Percentiles rank a stretch among this genome's conserved stretches.
Conservation (phyloP, 208 protist species). For the Trypanosomatidae sp. region DNA sequence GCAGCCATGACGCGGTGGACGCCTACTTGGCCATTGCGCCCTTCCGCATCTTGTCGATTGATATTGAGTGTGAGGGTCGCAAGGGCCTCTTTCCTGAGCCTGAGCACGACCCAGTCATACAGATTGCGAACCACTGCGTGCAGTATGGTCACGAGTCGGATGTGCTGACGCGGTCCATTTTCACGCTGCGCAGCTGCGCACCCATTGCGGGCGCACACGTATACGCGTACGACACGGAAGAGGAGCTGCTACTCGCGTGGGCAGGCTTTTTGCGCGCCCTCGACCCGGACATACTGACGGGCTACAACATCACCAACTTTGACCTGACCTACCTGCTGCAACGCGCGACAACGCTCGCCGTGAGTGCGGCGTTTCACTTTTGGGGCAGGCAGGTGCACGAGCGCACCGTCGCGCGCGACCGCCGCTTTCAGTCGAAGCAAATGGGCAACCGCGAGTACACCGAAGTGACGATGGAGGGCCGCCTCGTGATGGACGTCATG, state of each 20-base stretch:
- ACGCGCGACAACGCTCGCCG: conserved; percentile 84
- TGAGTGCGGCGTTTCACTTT: conserved; percentile 80
- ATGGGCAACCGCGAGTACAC: conserved; percentile 97
- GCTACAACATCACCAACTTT: conserved; percentile 99
- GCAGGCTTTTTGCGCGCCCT: conserved; percentile 64
- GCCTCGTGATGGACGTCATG: conserved; percentile 96
- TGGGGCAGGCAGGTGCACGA: conserved; percentile 87
- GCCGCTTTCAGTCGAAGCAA: conserved; percentile 95
- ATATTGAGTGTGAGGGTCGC: conserved; percentile 98
- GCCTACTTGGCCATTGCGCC: conserved; percentile 95
- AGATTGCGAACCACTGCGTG: conserved; percentile 97
- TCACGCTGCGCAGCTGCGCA: conserved; percentile 92
- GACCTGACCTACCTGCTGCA: conserved; percentile 99
- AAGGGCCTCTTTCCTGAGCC: conserved; percentile 98
- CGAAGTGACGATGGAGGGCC: conserved; percentile 94
- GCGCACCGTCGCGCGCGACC: conserved; percentile 84
- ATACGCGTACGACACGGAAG: conserved; percentile 88
- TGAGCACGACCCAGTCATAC: conserved; percentile 98
- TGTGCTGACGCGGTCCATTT: conserved; percentile 65
- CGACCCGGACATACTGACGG: conserved; percentile 94
- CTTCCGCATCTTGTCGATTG: conserved; percentile 97
- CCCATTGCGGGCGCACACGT: conserved; percentile 94
- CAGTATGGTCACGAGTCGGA: conserved; percentile 65
- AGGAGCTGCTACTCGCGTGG: conserved; percentile 90
- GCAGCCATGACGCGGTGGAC: conserved; percentile 74